Evolutionary conservation across 2,329 filamentous ascomycete species (phyloP).

Genomic region (Acarospora socialis): DNA sequence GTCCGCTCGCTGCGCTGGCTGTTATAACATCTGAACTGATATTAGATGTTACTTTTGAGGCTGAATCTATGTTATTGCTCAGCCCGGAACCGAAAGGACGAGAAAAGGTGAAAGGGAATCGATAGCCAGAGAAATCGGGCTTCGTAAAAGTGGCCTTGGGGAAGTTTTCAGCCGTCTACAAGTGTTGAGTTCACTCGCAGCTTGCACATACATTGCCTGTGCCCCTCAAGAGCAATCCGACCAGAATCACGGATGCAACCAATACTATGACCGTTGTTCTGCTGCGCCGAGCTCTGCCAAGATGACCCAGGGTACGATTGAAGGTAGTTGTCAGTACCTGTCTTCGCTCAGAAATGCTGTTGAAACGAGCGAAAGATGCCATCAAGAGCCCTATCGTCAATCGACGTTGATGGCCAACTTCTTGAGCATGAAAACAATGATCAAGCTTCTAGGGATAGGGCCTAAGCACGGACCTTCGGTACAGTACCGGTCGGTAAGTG

Average conservation of each 20-base stretch:
- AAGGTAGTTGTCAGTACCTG: slow-evolving; percentile 6
- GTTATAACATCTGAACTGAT: slow-evolving; percentile 3
- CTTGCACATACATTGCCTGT: slow-evolving; percentile 4
- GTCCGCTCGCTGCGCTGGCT: slow-evolving; percentile 14
- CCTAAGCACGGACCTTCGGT: too few species aligned
- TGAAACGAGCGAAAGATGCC: slow-evolving; percentile 9
- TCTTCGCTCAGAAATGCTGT: slow-evolving; percentile 11
- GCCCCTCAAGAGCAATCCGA: slow-evolving; percentile 11
- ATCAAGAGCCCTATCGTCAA: too few species aligned
- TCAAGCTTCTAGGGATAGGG: too few species aligned
- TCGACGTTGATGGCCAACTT: too few species aligned
- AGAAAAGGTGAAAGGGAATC: background rate
- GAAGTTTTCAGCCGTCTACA: slow-evolving; percentile 1
- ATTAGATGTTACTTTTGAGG: background rate
- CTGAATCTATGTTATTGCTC: slow-evolving; percentile 3
- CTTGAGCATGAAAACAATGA: too few species aligned
- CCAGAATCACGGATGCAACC: slow-evolving; percentile 5
- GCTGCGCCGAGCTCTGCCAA: slow-evolving; percentile 12
- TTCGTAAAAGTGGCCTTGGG: too few species aligned
- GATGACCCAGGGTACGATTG: slow-evolving; percentile 8
- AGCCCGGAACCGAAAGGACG: slow-evolving; percentile 3
- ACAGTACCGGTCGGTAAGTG: too few species aligned
- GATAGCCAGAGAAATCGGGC: background rate
- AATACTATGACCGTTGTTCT: slow-evolving; percentile 7
- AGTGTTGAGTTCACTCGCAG: background rate